Conservation (phyloP, 306 rosid genomes). For the Fragaria ananassa region DNA sequence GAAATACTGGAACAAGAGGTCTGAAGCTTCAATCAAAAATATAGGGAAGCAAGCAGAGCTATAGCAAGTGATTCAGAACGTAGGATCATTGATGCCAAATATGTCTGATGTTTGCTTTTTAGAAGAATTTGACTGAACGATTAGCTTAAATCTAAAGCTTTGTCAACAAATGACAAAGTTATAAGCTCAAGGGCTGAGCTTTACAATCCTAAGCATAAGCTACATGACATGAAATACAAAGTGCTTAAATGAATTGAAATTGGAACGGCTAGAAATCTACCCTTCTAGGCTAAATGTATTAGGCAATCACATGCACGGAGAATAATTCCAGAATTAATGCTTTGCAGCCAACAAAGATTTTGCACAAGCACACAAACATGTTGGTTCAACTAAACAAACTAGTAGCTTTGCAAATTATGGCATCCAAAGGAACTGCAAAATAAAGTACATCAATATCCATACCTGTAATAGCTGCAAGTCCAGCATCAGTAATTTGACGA, state of each 20-base stretch:
- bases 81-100: neutral
- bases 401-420: neutral
- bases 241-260: neutral
- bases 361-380: neutral
- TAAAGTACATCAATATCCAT: constrained; percentile 16
- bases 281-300: neutral
- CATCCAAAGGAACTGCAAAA: constrained; percentile 2
- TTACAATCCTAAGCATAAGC: neutral
- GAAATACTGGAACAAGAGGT: constrained; percentile 4
- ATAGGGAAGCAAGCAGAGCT: neutral
- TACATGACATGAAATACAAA: neutral
- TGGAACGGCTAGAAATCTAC: neutral
- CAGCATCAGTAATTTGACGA: constrained; percentile 66
- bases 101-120: neutral
- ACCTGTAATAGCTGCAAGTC: constrained; percentile 58
- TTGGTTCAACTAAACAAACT: neutral
- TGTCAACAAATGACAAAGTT: neutral
- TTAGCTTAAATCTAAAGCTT: neutral
- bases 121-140: neutral
- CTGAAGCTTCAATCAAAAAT: neutral
- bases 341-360: neutral
- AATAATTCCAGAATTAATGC: neutral
- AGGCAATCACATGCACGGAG: neutral
- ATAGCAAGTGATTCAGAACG: neutral
- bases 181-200: neutral